Evolutionary conservation across 768 basidiomycete genomes (phyloP), one percentile per base, ranked within the genome.

Genomic region (Leccinum subtestaceum): DNA sequence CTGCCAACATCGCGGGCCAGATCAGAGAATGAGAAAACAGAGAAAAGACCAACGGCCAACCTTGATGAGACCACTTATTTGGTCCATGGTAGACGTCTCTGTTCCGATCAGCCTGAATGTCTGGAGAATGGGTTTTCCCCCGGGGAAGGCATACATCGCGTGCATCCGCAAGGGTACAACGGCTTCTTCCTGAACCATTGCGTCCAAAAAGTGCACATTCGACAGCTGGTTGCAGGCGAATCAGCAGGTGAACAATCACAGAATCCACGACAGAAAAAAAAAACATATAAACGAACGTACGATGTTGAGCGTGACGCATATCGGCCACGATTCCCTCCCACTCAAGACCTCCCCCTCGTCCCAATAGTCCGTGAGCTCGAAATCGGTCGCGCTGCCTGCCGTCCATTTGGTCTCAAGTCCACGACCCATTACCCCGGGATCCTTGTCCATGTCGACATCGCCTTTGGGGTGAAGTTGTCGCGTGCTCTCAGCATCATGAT

Each of bases 311-410:
- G 91, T 93, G 25, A 93, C 74, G 60, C 85, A 85, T 4, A 95
- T 78, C 0, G 93, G 93, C 85, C 93, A 89, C 12, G 68, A 63
- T 2, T 88, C 83, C 60, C 84, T 76, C 2, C 85, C 86, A 40
- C 76, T 79, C 29, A 93, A 67, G 17, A 77, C 71, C 57, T 86
- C 87, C 0, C 93, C 93, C 62, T 91, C 90, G 65, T 92, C 92
- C 90, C 91, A 93, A 61, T 87, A 90, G 70, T 95, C 93, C 11
- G 85, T 81, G 21, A 95, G 79, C 74, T 95, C 93, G 64, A 95
- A 95, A 71, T 95, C 93, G 9, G 84, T 83, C 11, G 85, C 88
- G 9, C 72, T 72, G 23, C 69, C 70, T 38, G 76, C 71, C 2
- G 43, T 43, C 34, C 60, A 63, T 40, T 84, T 77, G 15, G 85